These are phyloP conservation scores for Candida pseudofarinosa DNA, from an alignment of 805 yeast genomes.

Conservation along the genomic window DNA sequence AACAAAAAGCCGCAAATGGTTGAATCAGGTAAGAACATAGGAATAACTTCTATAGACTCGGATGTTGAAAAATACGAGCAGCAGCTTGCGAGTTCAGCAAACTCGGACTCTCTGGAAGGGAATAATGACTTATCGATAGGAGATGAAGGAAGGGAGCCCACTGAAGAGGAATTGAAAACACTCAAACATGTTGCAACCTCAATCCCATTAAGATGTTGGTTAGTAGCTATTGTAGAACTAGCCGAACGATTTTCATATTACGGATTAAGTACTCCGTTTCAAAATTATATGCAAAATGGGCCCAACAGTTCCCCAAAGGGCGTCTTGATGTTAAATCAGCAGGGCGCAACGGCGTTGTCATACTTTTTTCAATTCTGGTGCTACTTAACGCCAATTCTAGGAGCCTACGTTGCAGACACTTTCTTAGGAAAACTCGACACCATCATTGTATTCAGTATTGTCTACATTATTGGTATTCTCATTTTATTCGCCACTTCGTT, in stretches of 20 bases:
- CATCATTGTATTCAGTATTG: slow-evolving; percentile 53
- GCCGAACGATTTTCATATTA: slow-evolving; percentile 81
- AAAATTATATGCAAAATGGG: slow-evolving; percentile 68
- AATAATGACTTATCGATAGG: neutral
- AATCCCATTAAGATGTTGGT: slow-evolving; percentile 55
- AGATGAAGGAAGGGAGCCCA: slow-evolving; percentile 43
- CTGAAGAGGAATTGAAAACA: slow-evolving; percentile 49
- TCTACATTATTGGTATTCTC: slow-evolving; percentile 60
- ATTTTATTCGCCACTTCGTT: slow-evolving; percentile 66
- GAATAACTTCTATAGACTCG: too few relatives aligned
- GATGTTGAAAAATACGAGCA: too few relatives aligned
- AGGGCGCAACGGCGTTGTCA: slow-evolving; percentile 67
- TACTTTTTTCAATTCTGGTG: slow-evolving; percentile 81
- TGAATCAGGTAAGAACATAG: too few relatives aligned
- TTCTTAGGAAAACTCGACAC: slow-evolving; percentile 70
- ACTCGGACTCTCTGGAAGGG: neutral
- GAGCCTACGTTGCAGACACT: slow-evolving; percentile 74
- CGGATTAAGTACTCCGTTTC: slow-evolving; percentile 72
- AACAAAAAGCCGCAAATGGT: too few relatives aligned
- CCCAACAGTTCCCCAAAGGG: slow-evolving; percentile 37
- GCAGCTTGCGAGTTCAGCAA: neutral
- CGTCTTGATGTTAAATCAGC: slow-evolving; percentile 55
- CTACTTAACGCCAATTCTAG: slow-evolving; percentile 73
- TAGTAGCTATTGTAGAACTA: slow-evolving; percentile 68
- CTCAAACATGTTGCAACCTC: slow-evolving; percentile 50